phyloP scores from a whole-genome alignment of 208 protist genomes.

The Trypanosoma vivax region DNA sequence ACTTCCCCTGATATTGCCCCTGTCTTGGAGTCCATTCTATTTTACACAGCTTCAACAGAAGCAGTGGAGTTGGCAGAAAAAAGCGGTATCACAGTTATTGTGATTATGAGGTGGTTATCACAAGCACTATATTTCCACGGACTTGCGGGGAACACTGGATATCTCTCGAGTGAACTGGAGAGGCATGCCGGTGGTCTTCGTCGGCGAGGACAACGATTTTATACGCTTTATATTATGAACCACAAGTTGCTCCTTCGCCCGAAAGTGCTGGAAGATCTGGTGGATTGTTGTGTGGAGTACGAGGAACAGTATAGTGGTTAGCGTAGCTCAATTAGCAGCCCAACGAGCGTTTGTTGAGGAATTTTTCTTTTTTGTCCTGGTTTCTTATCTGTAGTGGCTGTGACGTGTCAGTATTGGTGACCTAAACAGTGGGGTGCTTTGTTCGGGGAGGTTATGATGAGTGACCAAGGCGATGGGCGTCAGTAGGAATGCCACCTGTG shows the following conservation, averaged over 20 bases:
- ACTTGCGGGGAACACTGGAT: not conserved
- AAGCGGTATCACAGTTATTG: not conserved
- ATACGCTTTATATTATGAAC: constrained; percentile 20
- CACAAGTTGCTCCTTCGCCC: constrained; percentile 17
- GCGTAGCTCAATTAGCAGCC: too few relatives aligned
- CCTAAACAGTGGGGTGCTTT: too few relatives aligned
- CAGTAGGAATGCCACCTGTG: too few relatives aligned
- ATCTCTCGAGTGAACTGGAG: constrained; percentile 3
- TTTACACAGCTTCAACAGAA: not conserved
- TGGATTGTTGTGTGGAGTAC: constrained; percentile 23
- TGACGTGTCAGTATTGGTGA: too few relatives aligned
- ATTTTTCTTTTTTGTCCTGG: too few relatives aligned
- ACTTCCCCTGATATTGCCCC: constrained; percentile 6
- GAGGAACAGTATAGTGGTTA: not conserved
- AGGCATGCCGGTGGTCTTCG: constrained; percentile 6
- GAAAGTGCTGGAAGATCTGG: constrained; percentile 19
- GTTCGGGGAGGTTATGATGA: too few relatives aligned
- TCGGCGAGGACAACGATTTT: constrained; percentile 6
- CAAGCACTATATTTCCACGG: constrained; percentile 22
- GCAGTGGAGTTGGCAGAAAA: not conserved
- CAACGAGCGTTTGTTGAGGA: too few relatives aligned
- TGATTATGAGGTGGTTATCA: constrained; percentile 15
- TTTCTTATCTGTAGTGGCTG: too few relatives aligned
- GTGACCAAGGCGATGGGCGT: too few relatives aligned
- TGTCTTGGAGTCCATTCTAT: constrained; percentile 8